Conservation (phyloP, 2,329 filamentous ascomycete species). For the Botrytis byssoidea region DNA sequence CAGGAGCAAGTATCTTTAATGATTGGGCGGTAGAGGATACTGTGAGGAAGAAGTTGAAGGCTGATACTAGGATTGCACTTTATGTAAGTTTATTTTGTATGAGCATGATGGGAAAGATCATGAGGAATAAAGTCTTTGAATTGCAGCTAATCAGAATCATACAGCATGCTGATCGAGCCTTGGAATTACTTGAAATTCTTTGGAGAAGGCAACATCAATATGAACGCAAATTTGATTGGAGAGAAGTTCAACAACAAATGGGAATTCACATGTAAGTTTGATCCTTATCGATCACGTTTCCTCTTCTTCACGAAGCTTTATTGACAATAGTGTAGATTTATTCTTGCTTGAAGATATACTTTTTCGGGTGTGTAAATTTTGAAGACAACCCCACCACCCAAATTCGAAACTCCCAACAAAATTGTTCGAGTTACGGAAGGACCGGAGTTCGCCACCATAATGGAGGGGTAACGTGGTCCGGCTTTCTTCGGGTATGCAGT, state of each 20-base stretch:
- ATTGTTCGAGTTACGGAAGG: neutral
- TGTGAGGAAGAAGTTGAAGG: slow-evolving; percentile 34
- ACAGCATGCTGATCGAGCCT: slow-evolving; percentile 36
- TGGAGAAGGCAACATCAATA: slow-evolving; percentile 38
- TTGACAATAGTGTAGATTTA: slow-evolving; percentile 19
- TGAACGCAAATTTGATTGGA: slow-evolving; percentile 36
- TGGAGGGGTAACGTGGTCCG: neutral
- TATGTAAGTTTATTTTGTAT: slow-evolving; percentile 32
- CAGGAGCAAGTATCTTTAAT: slow-evolving; percentile 35
- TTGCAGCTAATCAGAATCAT: slow-evolving; percentile 16
- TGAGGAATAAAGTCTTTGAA: neutral
- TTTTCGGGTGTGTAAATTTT: neutral
- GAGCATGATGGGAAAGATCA: neutral
- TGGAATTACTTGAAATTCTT: slow-evolving; percentile 36
- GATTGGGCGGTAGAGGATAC: slow-evolving; percentile 33
- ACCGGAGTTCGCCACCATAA: neutral
- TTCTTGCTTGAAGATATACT: slow-evolving; percentile 10
- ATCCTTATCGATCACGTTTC: neutral
- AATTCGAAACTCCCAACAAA: neutral
- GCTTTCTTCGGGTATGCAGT: neutral
- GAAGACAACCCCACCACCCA: neutral
- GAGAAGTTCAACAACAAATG: slow-evolving; percentile 37
- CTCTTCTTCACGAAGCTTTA: neutral
- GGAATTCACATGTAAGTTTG: slow-evolving; percentile 36
- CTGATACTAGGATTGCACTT: slow-evolving; percentile 34